phyloP scores from a whole-genome alignment of 352 stramenopile genomes.

The Hyaloperonospora arabidopsidis region DNA sequence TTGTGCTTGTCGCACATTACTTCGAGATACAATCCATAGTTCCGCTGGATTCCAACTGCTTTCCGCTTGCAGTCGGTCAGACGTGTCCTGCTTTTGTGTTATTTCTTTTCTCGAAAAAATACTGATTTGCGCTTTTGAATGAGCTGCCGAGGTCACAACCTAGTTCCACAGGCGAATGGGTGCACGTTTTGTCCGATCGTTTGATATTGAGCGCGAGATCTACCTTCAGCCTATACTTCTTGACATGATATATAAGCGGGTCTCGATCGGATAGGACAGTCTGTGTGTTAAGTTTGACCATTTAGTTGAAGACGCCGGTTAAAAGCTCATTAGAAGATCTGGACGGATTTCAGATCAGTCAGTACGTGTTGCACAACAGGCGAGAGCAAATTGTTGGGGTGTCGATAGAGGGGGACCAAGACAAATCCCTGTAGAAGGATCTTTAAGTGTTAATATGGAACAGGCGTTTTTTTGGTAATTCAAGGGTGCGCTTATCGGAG shows the following conservation, averaged over 20 bases:
- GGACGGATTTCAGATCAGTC: too few relatives aligned
- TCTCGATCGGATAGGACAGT: not conserved
- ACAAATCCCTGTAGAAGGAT: too few relatives aligned
- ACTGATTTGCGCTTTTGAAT: not conserved
- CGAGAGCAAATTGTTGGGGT: too few relatives aligned
- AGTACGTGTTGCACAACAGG: too few relatives aligned
- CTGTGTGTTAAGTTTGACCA: too few relatives aligned
- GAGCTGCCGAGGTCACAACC: not conserved
- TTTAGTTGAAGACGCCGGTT: too few relatives aligned
- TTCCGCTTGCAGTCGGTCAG: not conserved
- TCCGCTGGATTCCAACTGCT: not conserved
- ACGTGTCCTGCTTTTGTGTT: not conserved
- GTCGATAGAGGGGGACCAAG: too few relatives aligned
- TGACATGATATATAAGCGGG: not conserved
- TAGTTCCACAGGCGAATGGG: not conserved
- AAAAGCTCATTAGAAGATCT: too few relatives aligned
- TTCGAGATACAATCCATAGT: not conserved
- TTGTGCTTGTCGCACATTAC: not conserved
- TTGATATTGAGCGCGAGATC: not conserved
- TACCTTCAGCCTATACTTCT: not conserved
- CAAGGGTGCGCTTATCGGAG: too few relatives aligned
- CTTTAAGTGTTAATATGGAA: too few relatives aligned
- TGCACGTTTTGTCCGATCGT: not conserved
- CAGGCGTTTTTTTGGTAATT: too few relatives aligned
- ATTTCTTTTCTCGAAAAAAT: not conserved